These are phyloP conservation scores for Sugiyamaella qingdaonensis DNA, from an alignment of 805 yeast species.

Conservation along the genomic window DNA sequence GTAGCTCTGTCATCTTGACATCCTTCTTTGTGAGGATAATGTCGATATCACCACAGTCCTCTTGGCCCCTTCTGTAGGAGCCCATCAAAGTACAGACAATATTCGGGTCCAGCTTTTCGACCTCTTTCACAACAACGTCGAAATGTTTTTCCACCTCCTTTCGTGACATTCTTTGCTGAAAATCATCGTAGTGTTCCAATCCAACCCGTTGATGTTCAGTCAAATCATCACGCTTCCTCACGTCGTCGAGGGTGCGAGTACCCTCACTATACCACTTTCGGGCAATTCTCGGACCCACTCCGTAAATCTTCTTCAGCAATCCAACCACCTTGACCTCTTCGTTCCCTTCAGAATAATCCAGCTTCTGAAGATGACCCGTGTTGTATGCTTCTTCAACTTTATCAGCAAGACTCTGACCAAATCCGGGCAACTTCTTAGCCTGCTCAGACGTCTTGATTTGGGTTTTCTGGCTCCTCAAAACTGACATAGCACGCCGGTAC, in stretches of 20 bases:
- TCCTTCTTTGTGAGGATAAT: constrained; percentile 40
- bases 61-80: constrained; percentile 48
- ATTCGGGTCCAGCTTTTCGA: constrained; percentile 34
- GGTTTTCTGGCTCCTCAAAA: constrained; percentile 28
- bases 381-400: constrained; percentile 46
- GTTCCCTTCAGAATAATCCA: constrained; percentile 21
- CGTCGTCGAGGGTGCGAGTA: constrained; percentile 38
- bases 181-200: constrained; percentile 44
- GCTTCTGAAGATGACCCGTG: constrained; percentile 33
- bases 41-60: constrained; percentile 51
- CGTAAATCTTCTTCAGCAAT: constrained; percentile 41
- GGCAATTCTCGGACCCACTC: constrained; percentile 47
- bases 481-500: constrained; percentile 43
- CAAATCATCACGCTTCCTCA: constrained; percentile 30
- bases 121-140: constrained; percentile 29
- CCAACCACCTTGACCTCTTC: constrained; percentile 25
- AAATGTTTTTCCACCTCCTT: constrained; percentile 42
- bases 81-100: constrained; percentile 44
- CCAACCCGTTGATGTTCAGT: constrained; percentile 38
- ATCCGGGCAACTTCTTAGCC: constrained; percentile 39
- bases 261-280: constrained; percentile 40
- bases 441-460: constrained; percentile 37
- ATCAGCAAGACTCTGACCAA: constrained; percentile 40
- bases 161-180: constrained; percentile 44
- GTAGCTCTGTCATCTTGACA: constrained; percentile 27